Evolutionary conservation across 202 grass and related monocot species (phyloP).

Genomic region (Schoenoplectus tabernaemontani): DNA sequence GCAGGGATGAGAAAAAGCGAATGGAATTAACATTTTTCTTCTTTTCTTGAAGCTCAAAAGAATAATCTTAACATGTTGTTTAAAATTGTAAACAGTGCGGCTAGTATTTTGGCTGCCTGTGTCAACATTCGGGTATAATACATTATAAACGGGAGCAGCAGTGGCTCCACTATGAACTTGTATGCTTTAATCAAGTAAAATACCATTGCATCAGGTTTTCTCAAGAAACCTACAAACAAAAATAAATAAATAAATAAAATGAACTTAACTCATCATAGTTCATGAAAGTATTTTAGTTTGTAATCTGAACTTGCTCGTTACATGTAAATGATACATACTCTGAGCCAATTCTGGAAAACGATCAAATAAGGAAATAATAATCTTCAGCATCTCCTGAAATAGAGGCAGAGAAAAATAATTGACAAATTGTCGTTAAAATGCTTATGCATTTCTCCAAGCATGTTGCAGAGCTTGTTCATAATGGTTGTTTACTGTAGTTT

Average conservation of each 20-base stretch:
- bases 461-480: background rate
- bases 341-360: slow-evolving; percentile 37
- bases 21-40: background rate
- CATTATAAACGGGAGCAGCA: slow-evolving; percentile 42
- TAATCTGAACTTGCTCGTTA: background rate
- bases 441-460: background rate
- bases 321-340: slow-evolving; percentile 29
- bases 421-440: background rate
- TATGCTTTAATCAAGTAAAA: slow-evolving; percentile 30
- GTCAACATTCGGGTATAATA: slow-evolving; percentile 49
- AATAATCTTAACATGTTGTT: slow-evolving; percentile 35
- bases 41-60: slow-evolving; percentile 26
- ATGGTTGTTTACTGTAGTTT: background rate
- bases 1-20: background rate
- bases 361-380: slow-evolving; percentile 38
- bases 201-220: slow-evolving; percentile 31
- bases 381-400: slow-evolving; percentile 60
- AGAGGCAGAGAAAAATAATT: slow-evolving; percentile 10
- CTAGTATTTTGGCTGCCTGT: slow-evolving; percentile 29
- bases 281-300: background rate
- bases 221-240: slow-evolving; percentile 48
- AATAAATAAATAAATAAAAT: background rate
- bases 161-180: slow-evolving; percentile 34
- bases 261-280: background rate
- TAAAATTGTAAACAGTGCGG: slow-evolving; percentile 29